These are phyloP conservation scores for Carex littledalei DNA, from an alignment of 176 grass and related monocot genomes.

Conservation along the genomic window DNA sequence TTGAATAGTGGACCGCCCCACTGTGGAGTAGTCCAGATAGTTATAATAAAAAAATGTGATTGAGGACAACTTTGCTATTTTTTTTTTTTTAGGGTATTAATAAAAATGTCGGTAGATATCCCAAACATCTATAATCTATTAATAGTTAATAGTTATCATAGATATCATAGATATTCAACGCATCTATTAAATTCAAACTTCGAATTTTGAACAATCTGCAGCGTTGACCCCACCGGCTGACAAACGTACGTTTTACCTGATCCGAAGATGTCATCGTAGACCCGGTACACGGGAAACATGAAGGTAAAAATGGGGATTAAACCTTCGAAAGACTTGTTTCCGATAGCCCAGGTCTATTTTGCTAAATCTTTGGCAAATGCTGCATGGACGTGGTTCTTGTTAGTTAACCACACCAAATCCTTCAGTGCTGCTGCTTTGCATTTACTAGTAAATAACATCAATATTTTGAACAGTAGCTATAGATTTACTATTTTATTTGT, in stretches of 20 bases:
- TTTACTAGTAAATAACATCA: neutral
- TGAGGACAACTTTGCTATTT: too few relatives aligned
- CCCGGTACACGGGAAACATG: neutral
- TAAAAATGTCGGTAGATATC: too few relatives aligned
- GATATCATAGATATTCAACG: too few relatives aligned
- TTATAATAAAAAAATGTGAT: too few relatives aligned
- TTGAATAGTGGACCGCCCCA: too few relatives aligned
- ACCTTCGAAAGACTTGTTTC: neutral
- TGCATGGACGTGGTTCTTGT: slow-evolving; percentile 3
- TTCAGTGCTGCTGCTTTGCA: neutral
- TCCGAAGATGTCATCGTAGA: neutral
- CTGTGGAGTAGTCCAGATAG: too few relatives aligned
- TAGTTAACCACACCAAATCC: neutral
- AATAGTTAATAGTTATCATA: too few relatives aligned
- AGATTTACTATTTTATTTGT: too few relatives aligned
- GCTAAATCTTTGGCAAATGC: neutral
- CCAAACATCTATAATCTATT: too few relatives aligned
- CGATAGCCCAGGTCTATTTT: neutral
- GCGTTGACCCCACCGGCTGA: neutral
- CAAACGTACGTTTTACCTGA: neutral
- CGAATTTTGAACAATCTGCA: too few relatives aligned
- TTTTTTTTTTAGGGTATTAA: too few relatives aligned
- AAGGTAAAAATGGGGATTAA: neutral
- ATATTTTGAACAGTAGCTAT: neutral
- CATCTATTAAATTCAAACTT: too few relatives aligned